Conservation (phyloP, 2,329 filamentous ascomycete genomes). For the Talaromyces rugulosus region DNA sequence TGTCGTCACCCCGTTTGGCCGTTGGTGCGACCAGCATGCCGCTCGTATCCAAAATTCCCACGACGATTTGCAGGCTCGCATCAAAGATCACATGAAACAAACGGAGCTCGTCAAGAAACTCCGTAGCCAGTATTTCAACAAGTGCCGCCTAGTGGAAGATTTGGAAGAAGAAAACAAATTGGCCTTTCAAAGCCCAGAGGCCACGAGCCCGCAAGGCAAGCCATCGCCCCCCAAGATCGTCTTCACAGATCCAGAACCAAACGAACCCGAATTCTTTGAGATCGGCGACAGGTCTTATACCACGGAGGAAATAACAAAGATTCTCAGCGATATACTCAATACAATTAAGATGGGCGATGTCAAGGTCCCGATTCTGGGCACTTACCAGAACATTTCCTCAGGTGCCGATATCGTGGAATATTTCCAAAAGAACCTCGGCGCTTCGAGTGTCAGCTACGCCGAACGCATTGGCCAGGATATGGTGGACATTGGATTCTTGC, state of each 20-base stretch:
- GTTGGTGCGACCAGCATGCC: slow-evolving; percentile 96
- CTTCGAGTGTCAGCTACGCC: slow-evolving; percentile 80
- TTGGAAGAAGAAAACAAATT: slow-evolving; percentile 98
- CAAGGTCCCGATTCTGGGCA: slow-evolving; percentile 92
- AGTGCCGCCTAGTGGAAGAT: slow-evolving; percentile 92
- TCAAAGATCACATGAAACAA: slow-evolving; percentile 91
- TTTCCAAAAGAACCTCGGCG: slow-evolving; percentile 80
- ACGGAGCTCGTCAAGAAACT: slow-evolving; percentile 87
- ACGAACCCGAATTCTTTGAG: slow-evolving; percentile 80
- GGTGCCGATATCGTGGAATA: slow-evolving; percentile 96
- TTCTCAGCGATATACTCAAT: slow-evolving; percentile 79
- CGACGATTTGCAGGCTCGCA: slow-evolving; percentile 83
- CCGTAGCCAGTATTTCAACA: slow-evolving; percentile 96
- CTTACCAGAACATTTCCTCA: slow-evolving; percentile 86
- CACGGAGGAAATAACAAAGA: slow-evolving; percentile 84
- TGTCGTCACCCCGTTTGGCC: slow-evolving; percentile 87
- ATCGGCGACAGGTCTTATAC: slow-evolving; percentile 85
- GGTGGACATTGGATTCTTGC: slow-evolving; percentile 77
- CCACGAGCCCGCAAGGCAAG: slow-evolving; percentile 58
- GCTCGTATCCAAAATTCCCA: slow-evolving; percentile 87
- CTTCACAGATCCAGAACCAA: slow-evolving; percentile 63
- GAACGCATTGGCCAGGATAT: slow-evolving; percentile 95
- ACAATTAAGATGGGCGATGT: slow-evolving; percentile 83
- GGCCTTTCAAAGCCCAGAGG: slow-evolving; percentile 81
- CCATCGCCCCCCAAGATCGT: slow-evolving; percentile 69